Percentiles rank a stretch among this genome's conserved stretches.
These are phyloP conservation scores for Amphicarpaea edgeworthii DNA, from an alignment of 306 rosid species.

Conservation along the genomic window DNA sequence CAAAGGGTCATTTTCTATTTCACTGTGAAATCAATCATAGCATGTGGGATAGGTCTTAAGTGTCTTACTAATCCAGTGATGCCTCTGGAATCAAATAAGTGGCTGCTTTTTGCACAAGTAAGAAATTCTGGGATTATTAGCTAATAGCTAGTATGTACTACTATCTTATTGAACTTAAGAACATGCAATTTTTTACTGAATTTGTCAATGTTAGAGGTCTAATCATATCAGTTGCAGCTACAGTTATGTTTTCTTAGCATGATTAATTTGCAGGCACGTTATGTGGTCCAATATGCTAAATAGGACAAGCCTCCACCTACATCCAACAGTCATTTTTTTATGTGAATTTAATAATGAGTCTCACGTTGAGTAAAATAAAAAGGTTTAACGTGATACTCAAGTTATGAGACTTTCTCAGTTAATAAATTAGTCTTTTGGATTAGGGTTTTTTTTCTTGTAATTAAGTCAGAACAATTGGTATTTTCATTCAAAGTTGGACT, in stretches of 20 bases:
- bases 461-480: not conserved
- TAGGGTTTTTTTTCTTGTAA: not conserved
- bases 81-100: slow-evolving; percentile 37
- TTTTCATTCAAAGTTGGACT: not conserved
- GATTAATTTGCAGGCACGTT: slow-evolving; percentile 43
- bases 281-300: slow-evolving; percentile 54
- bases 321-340: slow-evolving; percentile 13
- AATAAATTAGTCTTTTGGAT: not conserved
- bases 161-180: slow-evolving; percentile 32
- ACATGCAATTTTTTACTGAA: slow-evolving; percentile 17
- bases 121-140: slow-evolving; percentile 26
- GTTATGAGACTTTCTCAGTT: not conserved
- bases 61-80: slow-evolving; percentile 32
- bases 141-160: slow-evolving; percentile 16
- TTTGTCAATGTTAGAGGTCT: slow-evolving; percentile 32
- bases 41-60: slow-evolving; percentile 40
- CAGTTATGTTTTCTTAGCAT: not conserved
- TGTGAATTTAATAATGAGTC: not conserved
- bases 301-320: slow-evolving; percentile 29
- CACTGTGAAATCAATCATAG: slow-evolving; percentile 32
- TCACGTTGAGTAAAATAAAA: too few relatives aligned
- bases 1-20: slow-evolving; percentile 33
- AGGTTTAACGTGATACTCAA: too few relatives aligned
- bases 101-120: slow-evolving; percentile 41
- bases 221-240: slow-evolving; percentile 30